These are phyloP conservation scores for Globisporangium viniferum DNA, from an alignment of 352 stramenopile genomes.

Conservation along the genomic window DNA sequence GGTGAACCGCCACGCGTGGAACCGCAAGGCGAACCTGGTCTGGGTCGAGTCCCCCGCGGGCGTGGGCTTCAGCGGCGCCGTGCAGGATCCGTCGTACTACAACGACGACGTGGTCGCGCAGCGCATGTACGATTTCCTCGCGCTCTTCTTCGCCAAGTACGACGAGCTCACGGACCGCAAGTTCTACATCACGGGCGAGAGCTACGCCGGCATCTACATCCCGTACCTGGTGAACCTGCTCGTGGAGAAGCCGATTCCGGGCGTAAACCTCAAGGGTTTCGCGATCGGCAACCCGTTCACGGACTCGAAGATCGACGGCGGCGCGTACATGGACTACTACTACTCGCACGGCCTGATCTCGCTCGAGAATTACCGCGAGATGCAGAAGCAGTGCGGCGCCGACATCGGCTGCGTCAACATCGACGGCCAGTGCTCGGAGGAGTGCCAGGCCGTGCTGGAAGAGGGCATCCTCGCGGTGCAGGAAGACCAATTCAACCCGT, in stretches of 20 bases:
- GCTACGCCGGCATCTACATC: constrained; percentile 90
- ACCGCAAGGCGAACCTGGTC: constrained; percentile 74
- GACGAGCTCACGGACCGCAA: constrained; percentile 63
- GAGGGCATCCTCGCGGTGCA: constrained; percentile 44
- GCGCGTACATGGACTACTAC: constrained; percentile 82
- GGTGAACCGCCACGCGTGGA: constrained; percentile 74
- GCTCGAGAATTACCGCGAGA: constrained; percentile 68
- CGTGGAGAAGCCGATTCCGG: constrained; percentile 53
- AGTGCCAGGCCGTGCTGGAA: constrained; percentile 47
- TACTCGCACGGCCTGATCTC: constrained; percentile 86
- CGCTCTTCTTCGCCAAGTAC: constrained; percentile 68
- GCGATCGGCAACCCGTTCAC: constrained; percentile 78
- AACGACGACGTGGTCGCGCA: constrained; percentile 76
- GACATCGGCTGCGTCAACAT: constrained; percentile 67
- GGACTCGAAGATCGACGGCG: constrained; percentile 54
- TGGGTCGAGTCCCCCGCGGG: constrained; percentile 75
- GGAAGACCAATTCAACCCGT: constrained; percentile 58
- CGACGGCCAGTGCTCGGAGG: constrained; percentile 32
- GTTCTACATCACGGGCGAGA: constrained; percentile 85
- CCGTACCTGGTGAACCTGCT: constrained; percentile 79
- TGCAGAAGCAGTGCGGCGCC: constrained; percentile 46
- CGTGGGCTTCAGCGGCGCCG: constrained; percentile 65
- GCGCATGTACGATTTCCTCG: constrained; percentile 77
- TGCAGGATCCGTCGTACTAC: constrained; percentile 68
- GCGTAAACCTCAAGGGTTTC: constrained; percentile 73